These are phyloP conservation scores for Brassica cretica DNA, from an alignment of 345 rosid genomes.

Conservation along the genomic window DNA sequence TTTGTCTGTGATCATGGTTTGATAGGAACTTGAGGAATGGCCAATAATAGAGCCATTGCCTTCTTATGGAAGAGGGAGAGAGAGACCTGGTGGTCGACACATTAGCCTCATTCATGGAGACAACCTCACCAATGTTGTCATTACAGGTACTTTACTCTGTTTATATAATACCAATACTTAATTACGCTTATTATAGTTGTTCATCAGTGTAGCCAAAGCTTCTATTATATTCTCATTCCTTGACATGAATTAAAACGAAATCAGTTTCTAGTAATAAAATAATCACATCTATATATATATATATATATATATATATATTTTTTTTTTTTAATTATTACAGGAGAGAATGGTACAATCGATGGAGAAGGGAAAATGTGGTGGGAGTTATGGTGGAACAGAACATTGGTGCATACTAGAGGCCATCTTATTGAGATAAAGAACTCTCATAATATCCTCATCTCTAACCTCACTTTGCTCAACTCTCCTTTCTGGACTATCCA, in stretches of 20 bases:
- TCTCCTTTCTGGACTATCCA: conserved; percentile 99
- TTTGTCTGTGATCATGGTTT: conserved; percentile 29
- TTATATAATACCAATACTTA: neutral
- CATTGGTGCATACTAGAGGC: conserved; percentile 86
- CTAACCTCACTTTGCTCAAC: conserved; percentile 77
- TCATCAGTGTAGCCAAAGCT: neutral
- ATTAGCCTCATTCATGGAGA: conserved; percentile 98
- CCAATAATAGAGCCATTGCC: conserved; percentile 87
- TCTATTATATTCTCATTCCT: conserved; percentile 16
- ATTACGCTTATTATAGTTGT: neutral
- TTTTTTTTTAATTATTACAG: conserved; percentile 39
- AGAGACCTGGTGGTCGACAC: conserved; percentile 93
- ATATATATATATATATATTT: neutral
- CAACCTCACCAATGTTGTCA: conserved; percentile 74
- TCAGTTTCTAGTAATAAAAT: neutral
- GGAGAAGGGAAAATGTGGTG: conserved; percentile 99
- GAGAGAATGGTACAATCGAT: conserved; percentile 88
- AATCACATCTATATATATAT: neutral
- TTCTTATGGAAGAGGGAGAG: conserved; percentile 99
- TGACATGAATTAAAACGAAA: neutral
- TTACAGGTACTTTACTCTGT: conserved; percentile 62
- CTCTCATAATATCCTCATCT: conserved; percentile 72
- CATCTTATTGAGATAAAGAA: conserved; percentile 85
- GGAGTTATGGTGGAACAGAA: conserved; percentile 99
- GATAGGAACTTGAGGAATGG: conserved; percentile 82